Conservation (phyloP, 2,329 filamentous ascomycete genomes). For the Metarhizium guizhouense region DNA sequence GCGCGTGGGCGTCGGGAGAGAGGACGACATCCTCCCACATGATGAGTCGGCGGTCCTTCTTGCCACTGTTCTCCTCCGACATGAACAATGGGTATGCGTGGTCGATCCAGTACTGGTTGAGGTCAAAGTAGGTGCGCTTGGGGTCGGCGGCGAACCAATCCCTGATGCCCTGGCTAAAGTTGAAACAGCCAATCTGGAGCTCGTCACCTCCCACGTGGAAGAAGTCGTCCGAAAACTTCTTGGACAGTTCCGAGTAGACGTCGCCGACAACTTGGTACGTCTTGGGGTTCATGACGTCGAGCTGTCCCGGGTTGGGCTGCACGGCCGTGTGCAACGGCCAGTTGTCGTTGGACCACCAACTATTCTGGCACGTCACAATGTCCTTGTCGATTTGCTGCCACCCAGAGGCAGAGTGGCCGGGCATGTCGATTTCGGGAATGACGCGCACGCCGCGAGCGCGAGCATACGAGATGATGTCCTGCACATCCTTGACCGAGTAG, state of each 20-base stretch:
- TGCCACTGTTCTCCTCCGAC: conserved; percentile 11
- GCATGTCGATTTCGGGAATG: conserved; percentile 49
- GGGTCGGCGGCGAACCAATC: conserved; percentile 40
- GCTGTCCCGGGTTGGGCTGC: conserved; percentile 46
- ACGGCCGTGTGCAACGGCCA: conserved; percentile 43
- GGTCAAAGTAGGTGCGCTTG: conserved; percentile 34
- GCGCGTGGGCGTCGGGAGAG: conserved; percentile 30
- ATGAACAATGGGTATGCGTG: conserved; percentile 39
- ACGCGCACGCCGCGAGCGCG: conserved; percentile 44
- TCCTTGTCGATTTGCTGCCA: conserved; percentile 44
- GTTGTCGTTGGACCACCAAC: conserved; percentile 53
- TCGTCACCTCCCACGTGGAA: conserved; percentile 50
- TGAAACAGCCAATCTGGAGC: conserved; percentile 44
- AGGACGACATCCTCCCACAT: conserved; percentile 49
- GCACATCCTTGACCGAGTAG: conserved; percentile 34
- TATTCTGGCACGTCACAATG: conserved; percentile 44
- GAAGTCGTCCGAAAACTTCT: conserved; percentile 40
- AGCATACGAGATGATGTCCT: conserved; percentile 37
- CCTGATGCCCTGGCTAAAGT: conserved; percentile 40
- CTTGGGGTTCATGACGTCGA: conserved; percentile 45
- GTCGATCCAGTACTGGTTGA: conserved; percentile 46
- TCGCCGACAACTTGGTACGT: conserved; percentile 45
- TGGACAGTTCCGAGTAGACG: conserved; percentile 43
- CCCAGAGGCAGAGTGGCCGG: conserved; percentile 43
- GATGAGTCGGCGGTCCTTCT: conserved; percentile 39